Base-by-base conservation (phyloP, 768 basidiomycete species). In the Rhodotorula diobovata region DNA sequence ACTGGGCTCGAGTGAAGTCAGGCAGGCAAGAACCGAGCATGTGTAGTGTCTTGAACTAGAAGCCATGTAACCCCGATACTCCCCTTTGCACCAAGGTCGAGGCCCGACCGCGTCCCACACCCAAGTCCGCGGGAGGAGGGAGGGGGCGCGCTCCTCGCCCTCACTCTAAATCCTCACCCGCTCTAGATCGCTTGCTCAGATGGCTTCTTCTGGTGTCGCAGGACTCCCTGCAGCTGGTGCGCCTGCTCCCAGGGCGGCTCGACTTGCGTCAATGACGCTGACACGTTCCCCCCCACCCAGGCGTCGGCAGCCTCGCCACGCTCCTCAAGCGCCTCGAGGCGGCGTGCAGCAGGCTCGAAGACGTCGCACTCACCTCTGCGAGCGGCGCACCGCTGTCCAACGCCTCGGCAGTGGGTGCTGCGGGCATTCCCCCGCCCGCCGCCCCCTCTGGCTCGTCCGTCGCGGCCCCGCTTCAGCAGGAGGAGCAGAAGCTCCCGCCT, bases 291-390 rank as follows among this genome's bases (percentile, higher is more conserved):
- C 48, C 39, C 25, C 32, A 37, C 46, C 10, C 63, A 64, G 74
- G 70, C 39, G 61, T 75, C 41, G 67, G 67, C 43, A 67, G 58
- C 25, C 67, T 75, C 32, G 30, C 37, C 23, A 56, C 70, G 15
- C 61, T 75, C 37, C 63, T 75, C 25, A 63, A 63, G 43, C 74
- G 93, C 74, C 86, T 93, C 61, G 90, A 94, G 84, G 96, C 96
- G 35, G 91, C 93, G 16, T 93, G 92, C 12, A 91, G 90, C 55
- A 87, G 96, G 45, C 86, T 99, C 46, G 96, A 99, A 81, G 96
- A 99, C 78, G 83, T 93, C 70, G 89, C 89, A 48, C 83, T 85
- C 51, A 83, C 85, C 25, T 77, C 81, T 63, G 76, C 78, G 23
- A 76, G 77, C 30, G 74, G 54, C 41, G 51, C 64, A 55, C 54